Base-by-base conservation (phyloP, 2,329 filamentous ascomycete species). In the Aspergillus neoniger region DNA sequence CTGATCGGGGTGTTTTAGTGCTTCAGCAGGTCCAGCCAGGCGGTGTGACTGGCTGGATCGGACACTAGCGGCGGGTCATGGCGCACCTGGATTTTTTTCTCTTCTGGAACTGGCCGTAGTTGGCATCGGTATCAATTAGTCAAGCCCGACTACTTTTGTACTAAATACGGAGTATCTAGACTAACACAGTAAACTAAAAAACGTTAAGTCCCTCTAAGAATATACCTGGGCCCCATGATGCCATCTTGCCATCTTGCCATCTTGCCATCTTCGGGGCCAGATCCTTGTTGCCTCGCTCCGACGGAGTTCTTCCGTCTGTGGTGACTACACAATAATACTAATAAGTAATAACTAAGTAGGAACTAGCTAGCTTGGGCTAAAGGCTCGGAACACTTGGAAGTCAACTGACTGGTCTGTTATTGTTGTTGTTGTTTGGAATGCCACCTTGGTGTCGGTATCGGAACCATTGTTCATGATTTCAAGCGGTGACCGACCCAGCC, bases 31-130 rank as follows among this genome's bases (percentile, higher is more conserved):
- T n/a, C 54, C 43, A 23, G 39, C 55, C 28, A 21, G n/a, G 36
- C 53, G 36, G 32, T 41, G 15, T 60, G 55, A 57, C 36, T 56
- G 54, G 57, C 41, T 19, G 17, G 57, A 36, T 19, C 41, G 30
- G 23, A 19, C 7, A n/a, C 25, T 47, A 39, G 23, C 15, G 19
- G 64, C 60, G 64, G 64, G 62, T 66, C 59, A 62, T 58, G 43
- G 48, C 52, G 53, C 51, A 57, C 50, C 59, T 59, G 41, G 23
- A 62, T 58, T 56, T 21, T 48, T 48, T 39, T 47, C 49, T 54
- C 44, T 39, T 55, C 12, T 36, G 32, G 12, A 36, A 36, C 32
- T 36, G 32, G 44, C 10, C 28, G 28, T 12, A 30, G 10, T 30
- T 30, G 28, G 28, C 28, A 30, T 32, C 32, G 38, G 41, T 32